phyloP scores from a whole-genome alignment of 2,329 filamentous ascomycete genomes.

The Trichoderma cornu-damae region DNA sequence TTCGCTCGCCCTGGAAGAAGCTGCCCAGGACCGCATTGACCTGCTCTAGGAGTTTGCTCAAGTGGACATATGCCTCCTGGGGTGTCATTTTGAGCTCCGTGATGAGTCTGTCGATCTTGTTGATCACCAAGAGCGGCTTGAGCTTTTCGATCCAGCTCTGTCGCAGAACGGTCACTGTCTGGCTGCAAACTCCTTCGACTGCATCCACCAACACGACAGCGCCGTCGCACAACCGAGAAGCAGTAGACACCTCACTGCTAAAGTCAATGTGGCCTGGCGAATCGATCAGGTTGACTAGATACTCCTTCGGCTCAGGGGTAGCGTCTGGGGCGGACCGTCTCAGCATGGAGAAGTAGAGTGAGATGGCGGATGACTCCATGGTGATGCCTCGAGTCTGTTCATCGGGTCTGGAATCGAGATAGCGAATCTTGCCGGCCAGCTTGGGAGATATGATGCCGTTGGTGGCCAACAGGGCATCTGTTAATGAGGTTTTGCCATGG shows the following conservation, averaged over 20 bases:
- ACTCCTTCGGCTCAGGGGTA: constrained; percentile 71
- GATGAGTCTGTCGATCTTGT: constrained; percentile 94
- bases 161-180: constrained; percentile 92
- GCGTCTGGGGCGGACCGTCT: constrained; percentile 65
- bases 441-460: constrained; percentile 99
- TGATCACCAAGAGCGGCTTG: constrained; percentile 90
- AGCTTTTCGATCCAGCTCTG: constrained; percentile 95
- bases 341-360: constrained; percentile 89
- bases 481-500: constrained; percentile 96
- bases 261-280: constrained; percentile 98
- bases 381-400: constrained; percentile 95
- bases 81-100: constrained; percentile 94
- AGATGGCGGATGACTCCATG: constrained; percentile 99
- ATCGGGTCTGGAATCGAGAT: constrained; percentile 91
- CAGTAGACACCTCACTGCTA: constrained; percentile 95
- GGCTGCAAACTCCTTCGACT: constrained; percentile 96
- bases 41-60: constrained; percentile 86
- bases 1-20: constrained; percentile 95
- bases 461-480: constrained; percentile 91
- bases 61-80: constrained; percentile 78
- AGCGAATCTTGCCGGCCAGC: constrained; percentile 94
- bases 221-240: constrained; percentile 88
- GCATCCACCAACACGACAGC: constrained; percentile 93
- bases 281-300: constrained; percentile 95
- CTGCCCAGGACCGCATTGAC: constrained; percentile 96